Percentiles rank a stretch among this genome's conserved stretches.
phyloP scores from a whole-genome alignment of 441 rosid species.

The Mallotus repandus region DNA sequence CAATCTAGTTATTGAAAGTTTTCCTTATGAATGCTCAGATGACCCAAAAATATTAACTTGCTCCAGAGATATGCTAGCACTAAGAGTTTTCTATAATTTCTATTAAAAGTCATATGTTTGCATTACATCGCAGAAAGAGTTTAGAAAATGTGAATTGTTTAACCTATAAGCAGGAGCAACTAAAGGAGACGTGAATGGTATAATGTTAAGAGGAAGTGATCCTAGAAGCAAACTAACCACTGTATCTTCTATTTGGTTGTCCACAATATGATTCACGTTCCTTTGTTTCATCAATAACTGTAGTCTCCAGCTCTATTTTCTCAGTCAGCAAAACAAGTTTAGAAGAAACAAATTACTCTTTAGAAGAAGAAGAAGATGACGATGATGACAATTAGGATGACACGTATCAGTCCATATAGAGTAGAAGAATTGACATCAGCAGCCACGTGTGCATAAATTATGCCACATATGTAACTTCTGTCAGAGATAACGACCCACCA shows the following conservation, averaged over 20 bases:
- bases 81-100: neutral
- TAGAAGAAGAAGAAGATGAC: no score
- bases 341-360: neutral
- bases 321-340: constrained; percentile 60
- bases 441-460: no score
- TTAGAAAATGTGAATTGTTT: neutral
- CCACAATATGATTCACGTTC: constrained; percentile 83
- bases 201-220: constrained; percentile 11
- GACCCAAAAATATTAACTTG: neutral
- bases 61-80: neutral
- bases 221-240: constrained; percentile 59
- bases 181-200: neutral
- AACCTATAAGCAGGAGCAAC: neutral
- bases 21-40: neutral
- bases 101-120: neutral
- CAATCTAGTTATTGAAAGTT: neutral
- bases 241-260: constrained; percentile 77
- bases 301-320: constrained; percentile 92
- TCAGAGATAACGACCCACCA: no score
- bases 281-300: constrained; percentile 95
- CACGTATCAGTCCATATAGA: no score
- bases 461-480: no score
- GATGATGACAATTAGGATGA: no score
- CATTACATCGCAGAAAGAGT: neutral
- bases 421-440: no score